Evolutionary conservation across 2,329 filamentous ascomycete genomes (phyloP).

Genomic region (Fusarium sarcochroum): DNA sequence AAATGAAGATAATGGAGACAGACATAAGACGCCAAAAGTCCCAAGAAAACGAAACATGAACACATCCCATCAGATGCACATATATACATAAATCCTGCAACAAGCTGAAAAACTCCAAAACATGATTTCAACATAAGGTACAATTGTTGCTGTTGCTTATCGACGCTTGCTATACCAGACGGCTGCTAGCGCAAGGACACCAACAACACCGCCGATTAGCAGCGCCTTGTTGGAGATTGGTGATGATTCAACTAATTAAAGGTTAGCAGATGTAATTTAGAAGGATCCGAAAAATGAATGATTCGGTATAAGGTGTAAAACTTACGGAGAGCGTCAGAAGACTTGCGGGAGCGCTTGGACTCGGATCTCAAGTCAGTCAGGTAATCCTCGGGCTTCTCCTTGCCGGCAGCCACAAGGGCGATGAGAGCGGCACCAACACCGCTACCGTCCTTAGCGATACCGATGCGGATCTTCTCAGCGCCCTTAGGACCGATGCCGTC

Average conservation of each 20-base stretch:
- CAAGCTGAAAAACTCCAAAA: conserved; percentile 18
- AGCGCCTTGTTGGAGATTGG: conserved; percentile 51
- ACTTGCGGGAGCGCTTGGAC: conserved; percentile 53
- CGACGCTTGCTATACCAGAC: conserved; percentile 55
- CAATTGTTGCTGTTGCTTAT: conserved; percentile 22
- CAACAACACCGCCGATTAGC: conserved; percentile 54
- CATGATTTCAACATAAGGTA: conserved; percentile 1
- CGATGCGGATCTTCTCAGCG: conserved; percentile 90
- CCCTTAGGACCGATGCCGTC: conserved; percentile 83
- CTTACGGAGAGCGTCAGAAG: conserved; percentile 52
- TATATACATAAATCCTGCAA: conserved; percentile 34
- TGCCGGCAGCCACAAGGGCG: conserved; percentile 85
- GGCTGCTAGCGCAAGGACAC: conserved; percentile 56
- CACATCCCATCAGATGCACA: conserved; percentile 28
- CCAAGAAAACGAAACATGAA: conserved; percentile 26
- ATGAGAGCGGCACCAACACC: conserved; percentile 89
- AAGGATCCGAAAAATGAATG: conserved; percentile 9
- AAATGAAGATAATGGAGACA: conserved; percentile 11
- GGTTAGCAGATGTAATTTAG: conserved; percentile 41
- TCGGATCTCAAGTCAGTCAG: conserved; percentile 59
- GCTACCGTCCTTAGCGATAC: conserved; percentile 96
- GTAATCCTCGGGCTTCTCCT: conserved; percentile 67
- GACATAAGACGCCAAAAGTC: conserved; percentile 33
- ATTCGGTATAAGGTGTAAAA: conserved; percentile 21
- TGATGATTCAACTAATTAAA: conserved; percentile 50